Base-by-base conservation (phyloP, 176 grass and related monocot genomes). In the Oryza glumipatula region DNA sequence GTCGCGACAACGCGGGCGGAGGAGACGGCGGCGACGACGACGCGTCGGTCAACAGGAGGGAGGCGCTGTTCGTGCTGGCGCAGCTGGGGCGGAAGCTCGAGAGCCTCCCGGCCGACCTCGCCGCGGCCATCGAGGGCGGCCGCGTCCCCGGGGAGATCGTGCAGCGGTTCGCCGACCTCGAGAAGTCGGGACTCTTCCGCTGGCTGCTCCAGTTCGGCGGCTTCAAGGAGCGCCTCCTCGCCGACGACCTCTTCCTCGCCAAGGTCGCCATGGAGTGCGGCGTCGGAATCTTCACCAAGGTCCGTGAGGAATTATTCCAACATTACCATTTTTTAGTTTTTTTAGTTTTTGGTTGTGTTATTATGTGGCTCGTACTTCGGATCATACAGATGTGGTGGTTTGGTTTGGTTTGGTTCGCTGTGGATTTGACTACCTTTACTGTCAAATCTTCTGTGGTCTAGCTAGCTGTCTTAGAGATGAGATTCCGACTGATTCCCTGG, bases 241-340 rank as follows among this genome's bases (percentile, higher is more conserved):
- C 96, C 28, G 96, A 99, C 68, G 96, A 99, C 85, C 93, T 99
- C 83, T 99, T 99, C 89, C 83, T 99, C 67, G 92, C 93, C 35
- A 99, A 99, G 88, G 80, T 99, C 72, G 87, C 84, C 70, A 92
- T 99, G 82, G 96, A 99, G 82, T 99, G 96, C 69, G 96, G 96
- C 72, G 88, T 99, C 19, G 96, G 96, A 38, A 86, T 99, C 83
- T 99, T 99, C 88, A 96, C 96, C 38, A 99, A 99, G 93, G 96
- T 94, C 6, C n/a, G 82, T 22, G 6, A 32, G 67, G 45, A 56
- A 56, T 7, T 74, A 30, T 38, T 6, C 12, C 36, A 9, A 4
- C 5, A 5, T 64, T 45, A 13, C n/a, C 7, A 5, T 16, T 54
- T 33, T 51, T 9, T 54, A 15, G 64, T 65, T 63, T 32, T 32